phyloP scores from a whole-genome alignment of 1,284 basidiomycete species.

The Melampsora larici-populina region DNA sequence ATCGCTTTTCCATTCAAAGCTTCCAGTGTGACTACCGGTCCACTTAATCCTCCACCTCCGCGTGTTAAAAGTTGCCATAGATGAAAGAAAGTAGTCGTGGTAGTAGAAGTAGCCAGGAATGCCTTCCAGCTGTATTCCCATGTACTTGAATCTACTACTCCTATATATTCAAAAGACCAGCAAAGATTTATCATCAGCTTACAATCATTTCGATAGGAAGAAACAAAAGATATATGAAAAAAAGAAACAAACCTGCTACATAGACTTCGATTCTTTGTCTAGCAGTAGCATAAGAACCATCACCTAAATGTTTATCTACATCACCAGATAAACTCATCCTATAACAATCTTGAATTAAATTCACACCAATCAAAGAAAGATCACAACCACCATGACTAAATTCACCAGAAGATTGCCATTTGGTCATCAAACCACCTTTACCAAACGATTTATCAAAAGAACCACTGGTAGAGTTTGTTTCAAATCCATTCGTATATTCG shows the following conservation, averaged over 20 bases:
- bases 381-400: background rate
- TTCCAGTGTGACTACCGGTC: background rate
- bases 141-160: background rate
- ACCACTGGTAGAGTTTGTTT: background rate
- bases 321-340: conserved; percentile 5
- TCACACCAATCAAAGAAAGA: background rate
- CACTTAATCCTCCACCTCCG: background rate
- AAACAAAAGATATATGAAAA: background rate
- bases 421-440: background rate
- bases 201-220: too few relatives aligned
- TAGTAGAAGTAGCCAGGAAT: background rate
- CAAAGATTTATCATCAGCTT: background rate
- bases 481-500: background rate
- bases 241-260: background rate
- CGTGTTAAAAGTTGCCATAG: conserved; percentile 1
- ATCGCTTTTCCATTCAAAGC: background rate
- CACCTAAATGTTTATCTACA: background rate
- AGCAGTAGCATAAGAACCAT: background rate
- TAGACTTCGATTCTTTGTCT: conserved; percentile 5
- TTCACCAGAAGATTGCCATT: background rate
- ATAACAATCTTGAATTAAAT: background rate
- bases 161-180: background rate
- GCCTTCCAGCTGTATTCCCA: conserved; percentile 5
- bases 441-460: background rate
- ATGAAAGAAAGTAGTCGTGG: background rate